phyloP scores from a whole-genome alignment of 163 green algal genomes.

The Coccomyxa subellipsoidea region DNA sequence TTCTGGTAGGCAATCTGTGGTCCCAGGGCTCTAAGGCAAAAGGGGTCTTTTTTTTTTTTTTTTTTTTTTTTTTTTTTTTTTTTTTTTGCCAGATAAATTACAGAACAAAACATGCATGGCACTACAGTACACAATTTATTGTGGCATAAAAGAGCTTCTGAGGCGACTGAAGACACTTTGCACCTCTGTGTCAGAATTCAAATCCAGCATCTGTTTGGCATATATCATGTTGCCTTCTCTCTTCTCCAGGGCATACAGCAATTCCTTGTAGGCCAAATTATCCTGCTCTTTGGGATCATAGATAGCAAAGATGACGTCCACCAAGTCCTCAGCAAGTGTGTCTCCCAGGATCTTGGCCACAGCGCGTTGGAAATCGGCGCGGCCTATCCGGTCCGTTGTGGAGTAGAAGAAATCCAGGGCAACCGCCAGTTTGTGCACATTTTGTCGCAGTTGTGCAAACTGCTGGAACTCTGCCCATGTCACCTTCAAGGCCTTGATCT shows the following conservation, averaged over 20 bases:
- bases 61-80: too few relatives aligned
- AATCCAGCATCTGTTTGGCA: background rate
- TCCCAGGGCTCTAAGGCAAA: too few relatives aligned
- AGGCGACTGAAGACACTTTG: background rate
- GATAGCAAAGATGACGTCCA: conserved; percentile 25
- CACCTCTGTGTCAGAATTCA: background rate
- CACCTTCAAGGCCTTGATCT: conserved; percentile 25
- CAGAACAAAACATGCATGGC: too few relatives aligned
- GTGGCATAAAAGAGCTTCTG: background rate
- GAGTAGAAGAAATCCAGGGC: conserved; percentile 17
- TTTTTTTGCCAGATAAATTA: too few relatives aligned
- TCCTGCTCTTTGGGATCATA: conserved; percentile 25
- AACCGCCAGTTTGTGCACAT: conserved; percentile 49
- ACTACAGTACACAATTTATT: too few relatives aligned
- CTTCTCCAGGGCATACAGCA: conserved; percentile 6
- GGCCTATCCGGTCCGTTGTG: background rate
- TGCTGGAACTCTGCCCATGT: conserved; percentile 45
- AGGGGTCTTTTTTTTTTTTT: too few relatives aligned
- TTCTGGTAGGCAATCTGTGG: too few relatives aligned
- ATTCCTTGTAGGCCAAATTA: conserved; percentile 10
- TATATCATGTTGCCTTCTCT: conserved; percentile 8
- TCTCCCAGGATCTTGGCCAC: conserved; percentile 10
- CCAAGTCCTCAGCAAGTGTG: background rate
- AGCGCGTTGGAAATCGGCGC: conserved; percentile 8
- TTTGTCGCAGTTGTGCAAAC: conserved; percentile 38